These are phyloP conservation scores for Oryza nivara DNA, from an alignment of 176 grass and related monocot genomes.

Conservation along the genomic window DNA sequence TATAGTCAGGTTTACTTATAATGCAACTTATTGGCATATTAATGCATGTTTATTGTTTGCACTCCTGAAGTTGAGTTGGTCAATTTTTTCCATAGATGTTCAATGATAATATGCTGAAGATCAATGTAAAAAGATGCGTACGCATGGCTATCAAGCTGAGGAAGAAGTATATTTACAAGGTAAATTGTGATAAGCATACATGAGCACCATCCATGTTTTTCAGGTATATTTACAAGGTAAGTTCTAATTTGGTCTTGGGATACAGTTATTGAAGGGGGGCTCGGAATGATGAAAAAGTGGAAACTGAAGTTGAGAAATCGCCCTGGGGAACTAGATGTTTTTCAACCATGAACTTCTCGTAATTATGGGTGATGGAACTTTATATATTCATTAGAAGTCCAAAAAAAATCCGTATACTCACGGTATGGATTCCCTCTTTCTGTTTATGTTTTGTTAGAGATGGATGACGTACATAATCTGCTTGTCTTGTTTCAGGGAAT, in stretches of 20 bases:
- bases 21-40: not conserved
- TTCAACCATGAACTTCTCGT: constrained; percentile 11
- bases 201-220: not conserved
- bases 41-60: not conserved
- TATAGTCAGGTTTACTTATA: not conserved
- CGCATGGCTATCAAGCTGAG: constrained; percentile 84
- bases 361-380: not conserved
- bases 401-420: not conserved
- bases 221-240: constrained; percentile 67
- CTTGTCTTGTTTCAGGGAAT: constrained; percentile 36
- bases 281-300: constrained; percentile 41
- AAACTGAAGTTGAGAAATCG: constrained; percentile 25
- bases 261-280: constrained; percentile 47
- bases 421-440: constrained; percentile 16
- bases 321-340: constrained; percentile 19
- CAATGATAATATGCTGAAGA: constrained; percentile 93
- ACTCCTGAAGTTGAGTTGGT: not conserved
- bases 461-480: not conserved
- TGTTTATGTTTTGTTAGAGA: not conserved
- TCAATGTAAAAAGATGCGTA: constrained; percentile 91
- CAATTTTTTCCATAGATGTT: constrained; percentile 66
- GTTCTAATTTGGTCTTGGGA: constrained; percentile 8
- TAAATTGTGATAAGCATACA: constrained; percentile 33
- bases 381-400: not conserved
- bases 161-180: constrained; percentile 81